Evolutionary conservation across 2,329 filamentous ascomycete genomes (phyloP).

Genomic region (Chaetothyriales sp.): DNA sequence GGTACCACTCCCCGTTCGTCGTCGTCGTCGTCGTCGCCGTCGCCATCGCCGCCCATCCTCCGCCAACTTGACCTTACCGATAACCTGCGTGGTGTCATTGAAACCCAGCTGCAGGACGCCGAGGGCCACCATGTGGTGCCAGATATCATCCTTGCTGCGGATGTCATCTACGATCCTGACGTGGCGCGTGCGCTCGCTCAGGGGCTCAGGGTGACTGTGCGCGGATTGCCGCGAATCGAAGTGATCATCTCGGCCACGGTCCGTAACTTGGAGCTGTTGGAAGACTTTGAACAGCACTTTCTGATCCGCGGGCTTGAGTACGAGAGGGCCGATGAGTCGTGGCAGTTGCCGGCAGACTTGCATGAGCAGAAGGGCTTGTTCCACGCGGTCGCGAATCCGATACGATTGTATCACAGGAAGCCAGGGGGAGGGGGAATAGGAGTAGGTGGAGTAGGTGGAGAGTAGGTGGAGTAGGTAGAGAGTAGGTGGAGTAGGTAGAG

Average conservation of each 20-base stretch:
- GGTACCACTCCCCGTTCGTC: too few relatives aligned
- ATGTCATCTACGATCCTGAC: conserved; percentile 17
- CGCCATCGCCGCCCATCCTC: conserved; percentile 5
- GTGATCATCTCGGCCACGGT: conserved; percentile 47
- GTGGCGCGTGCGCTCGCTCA: conserved; percentile 12
- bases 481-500: too few relatives aligned
- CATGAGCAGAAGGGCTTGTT: conserved; percentile 1
- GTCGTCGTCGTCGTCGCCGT: too few relatives aligned
- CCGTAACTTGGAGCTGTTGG: conserved; percentile 46
- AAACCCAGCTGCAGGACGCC: not conserved
- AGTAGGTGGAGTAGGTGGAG: too few relatives aligned
- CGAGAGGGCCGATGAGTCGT: not conserved
- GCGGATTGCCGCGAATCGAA: conserved; percentile 18
- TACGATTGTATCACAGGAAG: too few relatives aligned
- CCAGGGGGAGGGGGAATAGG: too few relatives aligned
- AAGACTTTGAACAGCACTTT: not conserved
- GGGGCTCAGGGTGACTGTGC: conserved; percentile 7
- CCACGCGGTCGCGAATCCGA: not conserved
- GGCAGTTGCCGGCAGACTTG: not conserved
- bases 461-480: too few relatives aligned
- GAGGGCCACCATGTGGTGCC: not conserved
- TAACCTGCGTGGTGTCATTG: not conserved
- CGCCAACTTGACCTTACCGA: conserved; percentile 12
- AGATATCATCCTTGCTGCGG: conserved; percentile 13
- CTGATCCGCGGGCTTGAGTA: not conserved